These are phyloP conservation scores for Cyclotella sp. DNA, from an alignment of 108 stramenopile species.

Conservation along the genomic window DNA sequence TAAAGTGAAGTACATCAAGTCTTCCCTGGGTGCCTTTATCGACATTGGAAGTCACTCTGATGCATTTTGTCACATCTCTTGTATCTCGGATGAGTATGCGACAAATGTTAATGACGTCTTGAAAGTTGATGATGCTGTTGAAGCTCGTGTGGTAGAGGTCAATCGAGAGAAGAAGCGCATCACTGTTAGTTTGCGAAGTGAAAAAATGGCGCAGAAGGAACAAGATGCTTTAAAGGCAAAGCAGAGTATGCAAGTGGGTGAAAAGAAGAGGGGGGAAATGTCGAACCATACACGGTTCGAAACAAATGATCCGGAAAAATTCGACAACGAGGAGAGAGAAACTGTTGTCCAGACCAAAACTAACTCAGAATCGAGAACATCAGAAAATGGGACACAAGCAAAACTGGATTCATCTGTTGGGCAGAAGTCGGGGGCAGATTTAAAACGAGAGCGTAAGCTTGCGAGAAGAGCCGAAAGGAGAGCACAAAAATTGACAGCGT, in stretches of 20 bases:
- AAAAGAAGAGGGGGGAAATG: constrained; percentile 6
- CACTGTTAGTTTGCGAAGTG: constrained; percentile 73
- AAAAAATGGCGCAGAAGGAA: constrained; percentile 63
- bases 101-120: constrained; percentile 61
- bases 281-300: not conserved
- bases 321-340: not conserved
- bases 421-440: constrained; percentile 53
- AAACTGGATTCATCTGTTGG: not conserved
- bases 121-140: constrained; percentile 69
- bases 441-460: constrained; percentile 82
- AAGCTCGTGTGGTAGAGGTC: constrained; percentile 71
- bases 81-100: constrained; percentile 77
- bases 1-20: constrained; percentile 84
- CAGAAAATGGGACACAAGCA: not conserved
- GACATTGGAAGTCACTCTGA: constrained; percentile 89
- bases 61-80: constrained; percentile 87
- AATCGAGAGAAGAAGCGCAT: constrained; percentile 80
- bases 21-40: constrained; percentile 81
- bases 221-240: constrained; percentile 45
- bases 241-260: constrained; percentile 2
- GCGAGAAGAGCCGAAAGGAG: constrained; percentile 77
- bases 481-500: constrained; percentile 4
- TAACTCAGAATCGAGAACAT: not conserved
- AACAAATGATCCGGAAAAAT: not conserved
- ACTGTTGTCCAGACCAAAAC: not conserved